Evolutionary conservation across 257 asterid species (phyloP).

Genomic region (Ilex asprella): DNA sequence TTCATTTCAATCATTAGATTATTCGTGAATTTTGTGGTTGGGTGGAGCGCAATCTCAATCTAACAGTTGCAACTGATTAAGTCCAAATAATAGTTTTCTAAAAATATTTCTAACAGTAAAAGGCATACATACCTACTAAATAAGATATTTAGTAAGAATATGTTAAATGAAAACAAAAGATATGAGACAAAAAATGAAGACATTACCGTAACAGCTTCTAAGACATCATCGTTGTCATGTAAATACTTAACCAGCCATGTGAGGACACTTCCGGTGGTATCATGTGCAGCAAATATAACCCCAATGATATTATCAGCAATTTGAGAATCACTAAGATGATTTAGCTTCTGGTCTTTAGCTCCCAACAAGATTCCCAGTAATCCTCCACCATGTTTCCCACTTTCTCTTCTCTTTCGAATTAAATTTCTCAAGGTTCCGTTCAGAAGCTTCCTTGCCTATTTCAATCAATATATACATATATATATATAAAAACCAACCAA

Average conservation of each 20-base stretch:
- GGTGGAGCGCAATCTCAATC: too few species aligned
- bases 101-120: too few species aligned
- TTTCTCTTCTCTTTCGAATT: constrained; percentile 43
- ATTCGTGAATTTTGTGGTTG: too few species aligned
- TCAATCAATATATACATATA: background rate
- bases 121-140: too few species aligned
- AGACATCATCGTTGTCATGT: constrained; percentile 39
- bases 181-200: background rate
- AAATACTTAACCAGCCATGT: constrained; percentile 70
- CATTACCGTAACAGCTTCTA: constrained; percentile 39
- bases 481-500: too few species aligned
- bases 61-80: too few species aligned
- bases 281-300: constrained; percentile 73
- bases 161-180: background rate
- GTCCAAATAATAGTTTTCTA: too few species aligned
- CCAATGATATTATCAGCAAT: constrained; percentile 66
- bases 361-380: constrained; percentile 40
- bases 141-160: background rate
- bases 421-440: constrained; percentile 32
- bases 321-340: constrained; percentile 41
- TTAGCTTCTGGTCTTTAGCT: constrained; percentile 22
- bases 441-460: constrained; percentile 51
- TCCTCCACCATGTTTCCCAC: constrained; percentile 29
- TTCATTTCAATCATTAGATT: too few species aligned
- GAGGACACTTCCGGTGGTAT: constrained; percentile 61